phyloP scores from a whole-genome alignment of 495 filamentous ascomycete genomes.

The Trichoderma parareesei region DNA sequence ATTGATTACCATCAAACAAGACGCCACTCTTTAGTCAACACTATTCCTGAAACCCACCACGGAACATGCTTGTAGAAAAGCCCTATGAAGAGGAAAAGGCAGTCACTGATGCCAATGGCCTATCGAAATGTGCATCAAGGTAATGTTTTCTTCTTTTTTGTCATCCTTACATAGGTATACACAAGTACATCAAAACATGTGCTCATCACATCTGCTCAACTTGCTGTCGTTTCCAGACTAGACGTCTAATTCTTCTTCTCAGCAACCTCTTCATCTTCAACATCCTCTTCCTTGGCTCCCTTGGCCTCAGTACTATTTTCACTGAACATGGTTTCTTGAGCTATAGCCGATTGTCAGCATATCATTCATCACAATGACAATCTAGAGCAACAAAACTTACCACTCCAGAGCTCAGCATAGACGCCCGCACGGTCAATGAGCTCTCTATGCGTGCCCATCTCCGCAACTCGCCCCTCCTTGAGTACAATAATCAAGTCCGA shows the following conservation, averaged over 20 bases:
- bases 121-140: no score
- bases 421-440: conserved; percentile 72
- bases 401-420: conserved; percentile 87
- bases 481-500: conserved; percentile 91
- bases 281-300: not conserved
- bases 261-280: not conserved
- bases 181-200: not conserved
- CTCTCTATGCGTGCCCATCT: conserved; percentile 78
- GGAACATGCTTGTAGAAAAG: no score
- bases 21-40: no score
- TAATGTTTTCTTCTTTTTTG: no score
- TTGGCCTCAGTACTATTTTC: conserved; percentile 27
- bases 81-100: no score
- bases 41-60: no score
- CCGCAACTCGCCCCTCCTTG: conserved; percentile 71
- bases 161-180: no score
- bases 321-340: conserved; percentile 37
- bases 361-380: not conserved
- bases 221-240: not conserved
- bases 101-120: no score
- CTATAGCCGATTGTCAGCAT: conserved; percentile 19
- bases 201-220: not conserved
- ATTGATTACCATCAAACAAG: no score
- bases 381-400: conserved; percentile 36
- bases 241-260: conserved; percentile 9